phyloP scores from a whole-genome alignment of 371 early-diverging fungal species.

The Chytridium lagenaria region DNA sequence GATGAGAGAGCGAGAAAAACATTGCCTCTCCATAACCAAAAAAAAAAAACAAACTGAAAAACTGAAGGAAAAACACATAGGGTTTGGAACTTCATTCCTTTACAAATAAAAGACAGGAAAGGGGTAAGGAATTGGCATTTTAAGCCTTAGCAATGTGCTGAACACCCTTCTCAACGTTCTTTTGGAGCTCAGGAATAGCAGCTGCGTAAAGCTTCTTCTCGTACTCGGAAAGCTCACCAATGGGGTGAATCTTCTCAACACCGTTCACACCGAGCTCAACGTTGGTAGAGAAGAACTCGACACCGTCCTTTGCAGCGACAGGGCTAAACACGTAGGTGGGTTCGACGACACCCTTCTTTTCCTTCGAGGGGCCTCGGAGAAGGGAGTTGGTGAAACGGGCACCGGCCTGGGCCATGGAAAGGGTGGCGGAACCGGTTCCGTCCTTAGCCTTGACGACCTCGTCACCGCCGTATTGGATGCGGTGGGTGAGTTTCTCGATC shows the following conservation, averaged over 20 bases:
- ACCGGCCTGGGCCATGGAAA: slow-evolving; percentile 93
- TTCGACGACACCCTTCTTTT: slow-evolving; percentile 86
- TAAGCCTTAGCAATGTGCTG: slow-evolving; percentile 42
- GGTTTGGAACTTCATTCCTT: no score
- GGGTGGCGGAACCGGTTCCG: slow-evolving; percentile 95
- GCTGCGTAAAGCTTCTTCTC: slow-evolving; percentile 89
- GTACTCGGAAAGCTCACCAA: slow-evolving; percentile 84
- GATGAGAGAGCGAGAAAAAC: no score
- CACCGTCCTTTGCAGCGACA: slow-evolving; percentile 72
- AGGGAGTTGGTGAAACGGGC: slow-evolving; percentile 94
- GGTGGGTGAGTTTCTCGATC: slow-evolving; percentile 93
- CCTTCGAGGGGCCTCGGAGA: slow-evolving; percentile 84
- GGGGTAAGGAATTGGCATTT: no score
- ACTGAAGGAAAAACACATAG: no score
- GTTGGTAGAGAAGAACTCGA: slow-evolving; percentile 94
- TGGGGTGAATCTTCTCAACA: slow-evolving; percentile 89
- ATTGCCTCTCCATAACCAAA: no score
- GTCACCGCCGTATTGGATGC: slow-evolving; percentile 99
- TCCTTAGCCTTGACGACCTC: slow-evolving; percentile 99
- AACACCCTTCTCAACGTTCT: slow-evolving; percentile 76
- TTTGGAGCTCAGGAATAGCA: slow-evolving; percentile 91
- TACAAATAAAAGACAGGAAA: no score
- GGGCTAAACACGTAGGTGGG: slow-evolving; percentile 90
- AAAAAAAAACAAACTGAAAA: no score
- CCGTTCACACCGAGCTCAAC: slow-evolving; percentile 92